Evolutionary conservation across 352 stramenopile species (phyloP).

Genomic region (Pythium monospermum): DNA sequence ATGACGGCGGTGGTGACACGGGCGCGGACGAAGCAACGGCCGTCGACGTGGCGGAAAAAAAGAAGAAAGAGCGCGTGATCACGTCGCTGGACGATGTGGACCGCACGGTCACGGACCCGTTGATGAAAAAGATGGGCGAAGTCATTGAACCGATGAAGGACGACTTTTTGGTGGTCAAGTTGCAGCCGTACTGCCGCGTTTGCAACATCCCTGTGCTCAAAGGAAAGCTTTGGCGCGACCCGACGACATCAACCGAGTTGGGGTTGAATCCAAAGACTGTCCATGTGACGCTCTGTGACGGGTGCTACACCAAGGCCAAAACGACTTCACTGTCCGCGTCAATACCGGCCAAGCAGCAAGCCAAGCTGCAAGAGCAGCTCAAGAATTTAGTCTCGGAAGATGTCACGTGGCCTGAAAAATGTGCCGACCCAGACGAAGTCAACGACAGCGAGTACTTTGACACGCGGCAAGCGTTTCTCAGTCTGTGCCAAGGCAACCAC

Average conservation of each 20-base stretch:
- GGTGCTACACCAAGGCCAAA: constrained; percentile 70
- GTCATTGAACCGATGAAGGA: constrained; percentile 90
- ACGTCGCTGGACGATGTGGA: constrained; percentile 61
- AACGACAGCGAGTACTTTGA: constrained; percentile 92
- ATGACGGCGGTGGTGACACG: constrained; percentile 5
- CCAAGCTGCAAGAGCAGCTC: constrained; percentile 36
- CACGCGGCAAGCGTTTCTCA: constrained; percentile 97
- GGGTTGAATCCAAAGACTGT: constrained; percentile 53
- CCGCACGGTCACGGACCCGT: constrained; percentile 58
- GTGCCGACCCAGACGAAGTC: constrained; percentile 72
- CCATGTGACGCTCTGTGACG: constrained; percentile 72
- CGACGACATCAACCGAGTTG: constrained; percentile 24
- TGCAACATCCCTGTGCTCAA: constrained; percentile 77
- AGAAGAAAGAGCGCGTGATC: constrained; percentile 25
- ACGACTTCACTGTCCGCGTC: too few relatives aligned
- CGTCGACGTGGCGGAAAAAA: neutral
- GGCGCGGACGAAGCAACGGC: constrained; percentile 7
- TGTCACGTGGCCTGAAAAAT: constrained; percentile 65
- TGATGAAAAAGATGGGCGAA: constrained; percentile 85
- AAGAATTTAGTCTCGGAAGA: constrained; percentile 46
- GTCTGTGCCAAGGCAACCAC: constrained; percentile 95
- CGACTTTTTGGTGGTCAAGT: constrained; percentile 85
- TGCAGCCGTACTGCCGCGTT: constrained; percentile 75
- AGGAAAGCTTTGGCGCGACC: constrained; percentile 60
- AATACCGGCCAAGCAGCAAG: constrained; percentile 36